Conservation (phyloP, 495 filamentous ascomycete genomes). For the Ascobolus immersus region DNA sequence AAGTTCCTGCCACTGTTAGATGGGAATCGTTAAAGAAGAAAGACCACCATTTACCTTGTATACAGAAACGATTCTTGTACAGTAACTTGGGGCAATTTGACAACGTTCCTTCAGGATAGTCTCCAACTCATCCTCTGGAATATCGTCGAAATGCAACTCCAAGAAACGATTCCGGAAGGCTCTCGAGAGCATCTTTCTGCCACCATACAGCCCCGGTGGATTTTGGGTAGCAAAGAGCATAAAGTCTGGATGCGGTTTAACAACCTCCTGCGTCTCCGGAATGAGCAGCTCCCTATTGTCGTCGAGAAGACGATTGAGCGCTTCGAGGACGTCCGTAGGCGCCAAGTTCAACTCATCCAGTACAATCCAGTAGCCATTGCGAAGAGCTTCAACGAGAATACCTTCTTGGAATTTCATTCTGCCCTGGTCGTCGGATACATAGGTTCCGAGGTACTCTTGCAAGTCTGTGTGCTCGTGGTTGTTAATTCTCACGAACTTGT, state of each 20-base stretch:
- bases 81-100: constrained; percentile 67
- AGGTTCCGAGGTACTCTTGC: constrained; percentile 91
- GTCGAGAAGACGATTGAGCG: constrained; percentile 78
- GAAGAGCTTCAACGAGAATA: constrained; percentile 69
- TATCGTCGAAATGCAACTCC: constrained; percentile 94
- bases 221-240: constrained; percentile 99
- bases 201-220: constrained; percentile 83
- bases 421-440: constrained; percentile 63
- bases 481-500: constrained; percentile 94
- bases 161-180: constrained; percentile 94
- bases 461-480: constrained; percentile 98
- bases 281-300: constrained; percentile 96
- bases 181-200: constrained; percentile 70
- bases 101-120: constrained; percentile 71
- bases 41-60: constrained; percentile 33
- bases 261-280: constrained; percentile 83
- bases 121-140: constrained; percentile 84
- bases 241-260: constrained; percentile 78
- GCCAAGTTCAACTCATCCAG: constrained; percentile 92
- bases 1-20: constrained; percentile 26
- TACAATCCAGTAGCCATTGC: constrained; percentile 91
- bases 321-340: constrained; percentile 86
- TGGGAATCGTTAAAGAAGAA: not conserved
- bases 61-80: constrained; percentile 67
- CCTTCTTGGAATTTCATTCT: constrained; percentile 79